Evolutionary conservation across 805 yeast species (phyloP).

Genomic region (Metschnikowia similis): DNA sequence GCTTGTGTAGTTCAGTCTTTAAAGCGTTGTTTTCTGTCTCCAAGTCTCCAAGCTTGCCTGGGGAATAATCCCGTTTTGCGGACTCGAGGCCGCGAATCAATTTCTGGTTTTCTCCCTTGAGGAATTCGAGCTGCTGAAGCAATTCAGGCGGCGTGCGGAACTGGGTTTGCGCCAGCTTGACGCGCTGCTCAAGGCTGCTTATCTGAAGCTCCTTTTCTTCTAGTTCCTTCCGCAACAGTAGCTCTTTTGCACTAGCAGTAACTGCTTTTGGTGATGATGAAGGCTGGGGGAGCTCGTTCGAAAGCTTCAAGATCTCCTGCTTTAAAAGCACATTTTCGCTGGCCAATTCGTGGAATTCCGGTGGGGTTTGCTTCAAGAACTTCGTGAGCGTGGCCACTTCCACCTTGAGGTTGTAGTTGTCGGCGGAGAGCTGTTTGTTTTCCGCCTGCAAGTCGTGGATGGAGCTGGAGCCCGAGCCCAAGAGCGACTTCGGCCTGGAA

Average conservation of each 20-base stretch:
- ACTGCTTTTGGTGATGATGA: background rate
- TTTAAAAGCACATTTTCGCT: slow-evolving; percentile 33
- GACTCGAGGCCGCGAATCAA: slow-evolving; percentile 16
- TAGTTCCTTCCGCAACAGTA: slow-evolving; percentile 6
- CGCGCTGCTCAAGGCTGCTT: slow-evolving; percentile 4
- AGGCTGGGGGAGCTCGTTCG: slow-evolving; percentile 3
- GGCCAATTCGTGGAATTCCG: slow-evolving; percentile 34
- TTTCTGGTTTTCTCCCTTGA: slow-evolving; percentile 19
- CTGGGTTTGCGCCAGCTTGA: slow-evolving; percentile 1
- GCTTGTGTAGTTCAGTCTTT: slow-evolving; percentile 11
- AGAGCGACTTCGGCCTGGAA: background rate
- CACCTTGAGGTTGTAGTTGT: slow-evolving; percentile 42
- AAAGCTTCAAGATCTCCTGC: slow-evolving; percentile 12
- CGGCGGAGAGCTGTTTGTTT: slow-evolving; percentile 32
- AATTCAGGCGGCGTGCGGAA: slow-evolving; percentile 13
- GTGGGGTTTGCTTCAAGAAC: slow-evolving; percentile 41
- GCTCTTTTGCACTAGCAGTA: background rate
- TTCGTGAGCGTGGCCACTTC: slow-evolving; percentile 39
- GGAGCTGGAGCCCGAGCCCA: slow-evolving; percentile 15
- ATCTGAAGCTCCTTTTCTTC: slow-evolving; percentile 13
- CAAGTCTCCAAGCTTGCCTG: slow-evolving; percentile 3
- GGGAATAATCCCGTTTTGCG: background rate
- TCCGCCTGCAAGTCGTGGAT: slow-evolving; percentile 22
- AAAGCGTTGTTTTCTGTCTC: slow-evolving; percentile 13
- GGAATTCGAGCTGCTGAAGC: slow-evolving; percentile 16